Conservation (phyloP, 352 stramenopile species). For the Phytophthora pseudosyringae region DNA sequence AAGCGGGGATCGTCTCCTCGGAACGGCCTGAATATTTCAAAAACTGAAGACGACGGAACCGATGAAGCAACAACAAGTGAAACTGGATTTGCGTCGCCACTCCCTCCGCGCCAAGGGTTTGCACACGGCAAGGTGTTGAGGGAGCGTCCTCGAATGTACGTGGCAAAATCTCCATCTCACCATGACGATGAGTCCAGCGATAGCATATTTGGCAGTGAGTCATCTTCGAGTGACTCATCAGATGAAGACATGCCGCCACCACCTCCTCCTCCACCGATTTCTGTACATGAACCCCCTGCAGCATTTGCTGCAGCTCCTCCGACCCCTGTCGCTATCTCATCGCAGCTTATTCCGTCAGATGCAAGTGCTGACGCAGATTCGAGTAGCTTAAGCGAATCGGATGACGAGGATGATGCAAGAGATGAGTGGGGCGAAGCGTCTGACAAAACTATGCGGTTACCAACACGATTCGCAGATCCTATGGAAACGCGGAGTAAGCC, state of each 20-base stretch:
- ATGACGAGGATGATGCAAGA: slow-evolving; percentile 36
- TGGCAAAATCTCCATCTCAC: slow-evolving; percentile 63
- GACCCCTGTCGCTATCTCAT: slow-evolving; percentile 31
- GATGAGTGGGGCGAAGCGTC: slow-evolving; percentile 3
- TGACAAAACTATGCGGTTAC: slow-evolving; percentile 20
- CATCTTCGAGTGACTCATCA: slow-evolving; percentile 48
- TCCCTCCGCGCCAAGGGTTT: slow-evolving; percentile 30
- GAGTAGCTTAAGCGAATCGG: slow-evolving; percentile 54
- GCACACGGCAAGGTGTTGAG: slow-evolving; percentile 55
- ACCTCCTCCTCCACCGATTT: slow-evolving; percentile 46
- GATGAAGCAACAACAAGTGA: slow-evolving; percentile 23
- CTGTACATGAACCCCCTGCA: slow-evolving; percentile 19
- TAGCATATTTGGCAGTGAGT: slow-evolving; percentile 88
- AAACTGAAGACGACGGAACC: slow-evolving; percentile 30
- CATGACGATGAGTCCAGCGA: slow-evolving; percentile 88
- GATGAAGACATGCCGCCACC: slow-evolving; percentile 61
- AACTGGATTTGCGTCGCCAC: slow-evolving; percentile 32
- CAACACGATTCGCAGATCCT: slow-evolving; percentile 23
- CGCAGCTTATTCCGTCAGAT: slow-evolving; percentile 44
- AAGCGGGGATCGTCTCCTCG: slow-evolving; percentile 70
- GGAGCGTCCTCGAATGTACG: slow-evolving; percentile 80
- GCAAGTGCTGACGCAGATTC: slow-evolving; percentile 58
- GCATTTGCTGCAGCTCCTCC: slow-evolving; percentile 16
- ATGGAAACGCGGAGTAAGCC: slow-evolving; percentile 8
- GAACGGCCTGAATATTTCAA: slow-evolving; percentile 28